Base-by-base conservation (phyloP, 1,139 yeast genomes). In the Starmera stellimalicola region DNA sequence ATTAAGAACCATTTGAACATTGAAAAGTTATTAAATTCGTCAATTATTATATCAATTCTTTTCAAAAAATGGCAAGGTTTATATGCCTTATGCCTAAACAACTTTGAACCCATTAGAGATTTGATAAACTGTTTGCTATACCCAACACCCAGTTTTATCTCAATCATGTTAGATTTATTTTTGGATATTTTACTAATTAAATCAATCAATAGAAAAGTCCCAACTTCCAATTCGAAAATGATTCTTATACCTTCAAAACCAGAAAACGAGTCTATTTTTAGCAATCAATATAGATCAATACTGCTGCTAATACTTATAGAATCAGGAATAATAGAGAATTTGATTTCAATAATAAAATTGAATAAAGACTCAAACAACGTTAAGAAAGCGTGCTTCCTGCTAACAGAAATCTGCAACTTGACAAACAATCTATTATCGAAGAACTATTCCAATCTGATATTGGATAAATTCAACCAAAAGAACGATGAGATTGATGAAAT, bases 11-110 rank as follows among this genome's bases (percentile, higher is more conserved):
- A 68, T 38, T 55, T 62, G 18, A 67, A 65, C 37, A 55, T 62
- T 3, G 82, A 76, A 20, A 72, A 66, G 43, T 57, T 84, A 22
- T 80, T 78, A 38, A 70, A 69, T 41, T 62, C 76, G n/a, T 73
- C 91, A 0, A 66, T 71, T 31, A 63, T 84, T 10, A 55, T 88
- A 4, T 62, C 83, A 0, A 55, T 70, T 3, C 57, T 84, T 19
- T 57, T 91, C 33, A 80, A 83, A 40, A 70, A 76, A 31, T 81
- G 93, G 75, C 68, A 82, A 15, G 98, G 98, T 0, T 52, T 87
- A 10, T 68, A 81, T 43, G 71, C 81, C 7, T 71, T 79, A 45
- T 68, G 84, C 0, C 65, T 71, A 36, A 64, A 77, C 43, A 57
- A 73, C 38, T 80, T 75, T 45, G 64, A 64, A 34, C 70, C 80